phyloP scores from a whole-genome alignment of 306 rosid genomes.

The Lathyrus oleraceus region DNA sequence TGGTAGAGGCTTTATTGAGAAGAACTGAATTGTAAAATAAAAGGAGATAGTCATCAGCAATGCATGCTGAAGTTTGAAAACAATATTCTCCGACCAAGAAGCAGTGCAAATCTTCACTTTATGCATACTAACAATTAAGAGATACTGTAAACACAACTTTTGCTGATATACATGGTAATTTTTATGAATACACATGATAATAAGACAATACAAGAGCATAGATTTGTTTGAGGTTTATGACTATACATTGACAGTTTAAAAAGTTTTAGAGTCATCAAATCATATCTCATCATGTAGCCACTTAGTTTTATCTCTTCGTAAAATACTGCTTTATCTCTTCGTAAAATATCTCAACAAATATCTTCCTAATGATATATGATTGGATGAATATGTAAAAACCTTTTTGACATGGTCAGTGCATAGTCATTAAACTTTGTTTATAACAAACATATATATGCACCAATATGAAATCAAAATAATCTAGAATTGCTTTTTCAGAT shows the following conservation, averaged over 20 bases:
- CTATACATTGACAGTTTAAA: background rate
- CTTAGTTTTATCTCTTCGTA: background rate
- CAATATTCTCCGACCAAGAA: conserved; percentile 11
- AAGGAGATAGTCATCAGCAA: conserved; percentile 28
- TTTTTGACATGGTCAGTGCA: background rate
- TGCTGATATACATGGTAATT: background rate
- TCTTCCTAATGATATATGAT: background rate
- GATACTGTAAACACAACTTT: conserved; percentile 5
- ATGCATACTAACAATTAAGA: conserved; percentile 2
- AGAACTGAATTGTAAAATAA: conserved; percentile 57
- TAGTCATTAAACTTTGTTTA: background rate
- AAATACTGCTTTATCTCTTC: background rate
- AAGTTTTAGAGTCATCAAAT: background rate
- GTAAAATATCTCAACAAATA: background rate
- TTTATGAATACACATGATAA: background rate
- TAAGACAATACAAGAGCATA: background rate
- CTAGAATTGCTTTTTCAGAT: background rate
- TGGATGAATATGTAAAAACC: background rate
- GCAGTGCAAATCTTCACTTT: conserved; percentile 8
- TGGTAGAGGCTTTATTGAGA: conserved; percentile 84
- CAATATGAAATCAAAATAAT: background rate
- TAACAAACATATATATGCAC: background rate
- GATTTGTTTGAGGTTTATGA: background rate
- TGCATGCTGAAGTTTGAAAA: conserved; percentile 19
- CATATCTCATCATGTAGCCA: background rate